Percentiles rank a stretch among this genome's conserved stretches.
phyloP scores from a whole-genome alignment of 179 eudicot genomes.

The Gypsophila paniculata region DNA sequence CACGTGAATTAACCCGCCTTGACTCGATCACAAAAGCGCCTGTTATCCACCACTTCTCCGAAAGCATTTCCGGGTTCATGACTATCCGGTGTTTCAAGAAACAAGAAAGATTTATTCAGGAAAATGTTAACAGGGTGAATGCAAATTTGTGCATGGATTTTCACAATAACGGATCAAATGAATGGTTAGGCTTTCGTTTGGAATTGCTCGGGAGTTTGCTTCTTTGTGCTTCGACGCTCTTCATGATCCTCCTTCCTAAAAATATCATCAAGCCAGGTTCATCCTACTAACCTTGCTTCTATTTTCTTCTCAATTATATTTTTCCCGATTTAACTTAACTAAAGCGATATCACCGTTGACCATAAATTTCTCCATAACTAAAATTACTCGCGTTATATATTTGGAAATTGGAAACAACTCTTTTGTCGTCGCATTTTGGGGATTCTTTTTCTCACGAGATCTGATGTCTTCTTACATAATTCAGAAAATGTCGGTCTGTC shows the following conservation, averaged over 20 bases:
- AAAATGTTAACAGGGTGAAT: slow-evolving; percentile 67
- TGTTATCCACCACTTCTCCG: slow-evolving; percentile 89
- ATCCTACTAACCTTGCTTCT: slow-evolving; percentile 1
- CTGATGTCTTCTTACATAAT: slow-evolving; percentile 14
- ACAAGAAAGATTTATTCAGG: slow-evolving; percentile 58
- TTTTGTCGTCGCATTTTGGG: background rate
- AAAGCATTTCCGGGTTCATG: slow-evolving; percentile 88
- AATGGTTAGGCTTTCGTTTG: slow-evolving; percentile 92
- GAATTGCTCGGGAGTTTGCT: slow-evolving; percentile 78
- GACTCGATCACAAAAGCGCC: slow-evolving; percentile 99
- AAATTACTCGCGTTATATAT: too few relatives aligned
- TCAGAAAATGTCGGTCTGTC: slow-evolving; percentile 84
- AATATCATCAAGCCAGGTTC: slow-evolving; percentile 80
- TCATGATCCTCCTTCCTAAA: slow-evolving; percentile 79
- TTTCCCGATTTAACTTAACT: too few relatives aligned
- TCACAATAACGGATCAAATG: slow-evolving; percentile 87
- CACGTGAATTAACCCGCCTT: slow-evolving; percentile 89
- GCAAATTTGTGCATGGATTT: slow-evolving; percentile 87
- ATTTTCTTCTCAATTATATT: too few relatives aligned
- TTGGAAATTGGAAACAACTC: too few relatives aligned
- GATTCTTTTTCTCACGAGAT: background rate
- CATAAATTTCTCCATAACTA: too few relatives aligned
- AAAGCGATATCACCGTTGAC: too few relatives aligned
- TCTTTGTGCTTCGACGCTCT: slow-evolving; percentile 75
- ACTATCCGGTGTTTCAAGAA: slow-evolving; percentile 85